phyloP scores from a whole-genome alignment of 2,329 filamentous ascomycete genomes.

The Colletotrichum agaves region DNA sequence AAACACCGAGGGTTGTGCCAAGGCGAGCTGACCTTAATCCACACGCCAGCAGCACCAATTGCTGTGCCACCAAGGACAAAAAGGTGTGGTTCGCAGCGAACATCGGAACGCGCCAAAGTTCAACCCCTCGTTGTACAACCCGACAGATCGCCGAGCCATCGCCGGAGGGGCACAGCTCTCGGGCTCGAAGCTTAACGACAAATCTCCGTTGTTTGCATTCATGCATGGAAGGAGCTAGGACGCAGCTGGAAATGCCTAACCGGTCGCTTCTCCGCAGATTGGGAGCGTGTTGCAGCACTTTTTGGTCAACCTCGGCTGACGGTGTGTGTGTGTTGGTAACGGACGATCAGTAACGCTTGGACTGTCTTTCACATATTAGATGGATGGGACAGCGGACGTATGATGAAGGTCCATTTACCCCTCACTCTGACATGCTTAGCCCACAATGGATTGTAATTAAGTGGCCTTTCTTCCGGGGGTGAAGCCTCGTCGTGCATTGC shows the following conservation, averaged over 20 bases:
- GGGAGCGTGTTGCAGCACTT: neutral
- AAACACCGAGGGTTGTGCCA: conserved; percentile 18
- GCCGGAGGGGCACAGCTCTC: conserved; percentile 15
- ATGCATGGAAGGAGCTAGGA: conserved; percentile 3
- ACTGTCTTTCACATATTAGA: conserved; percentile 12
- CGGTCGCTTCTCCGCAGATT: conserved; percentile 18
- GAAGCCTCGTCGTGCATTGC: conserved; percentile 24
- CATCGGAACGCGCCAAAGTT: conserved; percentile 9
- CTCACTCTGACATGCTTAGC: conserved; percentile 21
- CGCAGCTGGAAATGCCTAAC: neutral
- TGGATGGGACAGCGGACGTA: conserved; percentile 29
- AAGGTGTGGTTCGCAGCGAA: conserved; percentile 6
- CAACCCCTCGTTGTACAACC: conserved; percentile 27
- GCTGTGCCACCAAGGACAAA: neutral
- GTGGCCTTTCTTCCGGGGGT: neutral
- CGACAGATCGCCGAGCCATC: conserved; percentile 36
- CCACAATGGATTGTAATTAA: conserved; percentile 23
- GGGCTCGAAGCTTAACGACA: conserved; percentile 33
- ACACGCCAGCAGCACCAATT: neutral
- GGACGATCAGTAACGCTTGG: conserved; percentile 16
- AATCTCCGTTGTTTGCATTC: conserved; percentile 28
- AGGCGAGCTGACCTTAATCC: neutral
- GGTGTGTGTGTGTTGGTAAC: conserved; percentile 13
- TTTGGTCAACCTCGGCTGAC: neutral
- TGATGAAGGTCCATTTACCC: conserved; percentile 34